phyloP scores from a whole-genome alignment of 1,284 basidiomycete genomes.

The Rhodofomes roseus region DNA sequence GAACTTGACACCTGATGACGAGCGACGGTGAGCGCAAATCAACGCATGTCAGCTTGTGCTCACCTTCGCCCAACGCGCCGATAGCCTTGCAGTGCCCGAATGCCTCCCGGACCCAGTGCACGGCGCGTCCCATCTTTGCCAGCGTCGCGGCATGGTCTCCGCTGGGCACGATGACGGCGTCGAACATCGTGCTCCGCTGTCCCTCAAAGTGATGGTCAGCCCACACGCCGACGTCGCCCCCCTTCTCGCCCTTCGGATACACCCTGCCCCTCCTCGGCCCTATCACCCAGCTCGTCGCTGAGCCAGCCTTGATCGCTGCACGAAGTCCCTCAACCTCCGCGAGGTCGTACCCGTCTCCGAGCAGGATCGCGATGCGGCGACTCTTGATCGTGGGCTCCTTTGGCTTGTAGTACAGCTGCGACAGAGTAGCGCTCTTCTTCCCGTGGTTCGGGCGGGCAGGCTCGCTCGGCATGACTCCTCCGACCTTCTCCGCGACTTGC shows the following conservation, averaged over 20 bases:
- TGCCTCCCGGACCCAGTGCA: constrained; percentile 75
- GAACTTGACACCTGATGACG: constrained; percentile 41
- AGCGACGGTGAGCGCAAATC: background rate
- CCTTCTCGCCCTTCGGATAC: constrained; percentile 34
- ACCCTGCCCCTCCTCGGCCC: constrained; percentile 67
- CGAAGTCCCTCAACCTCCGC: constrained; percentile 55
- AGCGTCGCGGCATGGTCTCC: constrained; percentile 57
- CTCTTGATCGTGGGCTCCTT: constrained; percentile 62
- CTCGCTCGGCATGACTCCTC: constrained; percentile 51
- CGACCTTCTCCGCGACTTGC: constrained; percentile 60
- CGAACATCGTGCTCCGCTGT: constrained; percentile 76
- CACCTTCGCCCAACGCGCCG: constrained; percentile 66
- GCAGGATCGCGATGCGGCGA: constrained; percentile 70
- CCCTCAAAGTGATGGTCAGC: constrained; percentile 75
- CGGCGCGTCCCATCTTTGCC: constrained; percentile 47
- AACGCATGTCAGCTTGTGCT: constrained; percentile 9
- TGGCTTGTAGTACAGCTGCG: constrained; percentile 54
- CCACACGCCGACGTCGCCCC: constrained; percentile 33
- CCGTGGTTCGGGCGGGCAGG: constrained; percentile 52
- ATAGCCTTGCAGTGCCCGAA: constrained; percentile 80
- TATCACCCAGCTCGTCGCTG: constrained; percentile 64
- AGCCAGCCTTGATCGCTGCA: constrained; percentile 45
- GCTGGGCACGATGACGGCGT: constrained; percentile 72
- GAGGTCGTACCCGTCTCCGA: constrained; percentile 71
- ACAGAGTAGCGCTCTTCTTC: constrained; percentile 47